These are phyloP conservation scores for Grosmannia clavigera DNA, from an alignment of 2,329 filamentous ascomycete species.

Conservation along the genomic window DNA sequence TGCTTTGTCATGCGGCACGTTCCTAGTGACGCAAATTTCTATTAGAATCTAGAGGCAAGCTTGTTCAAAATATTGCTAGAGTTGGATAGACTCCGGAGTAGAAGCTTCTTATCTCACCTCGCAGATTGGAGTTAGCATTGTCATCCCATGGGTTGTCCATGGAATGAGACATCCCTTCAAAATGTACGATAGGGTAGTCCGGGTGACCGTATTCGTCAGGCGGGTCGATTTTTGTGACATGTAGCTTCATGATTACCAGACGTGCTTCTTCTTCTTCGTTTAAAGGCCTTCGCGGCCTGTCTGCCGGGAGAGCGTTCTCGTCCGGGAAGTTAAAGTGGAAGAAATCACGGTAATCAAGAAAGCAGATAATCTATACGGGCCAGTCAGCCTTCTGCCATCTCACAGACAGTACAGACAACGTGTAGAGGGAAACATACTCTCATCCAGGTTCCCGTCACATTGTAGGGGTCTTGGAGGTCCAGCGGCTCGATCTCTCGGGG, in stretches of 20 bases:
- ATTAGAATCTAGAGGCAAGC: background rate
- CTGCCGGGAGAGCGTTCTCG: constrained; percentile 25
- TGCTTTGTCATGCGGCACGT: constrained; percentile 52
- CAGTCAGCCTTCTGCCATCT: background rate
- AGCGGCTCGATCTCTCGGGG: background rate
- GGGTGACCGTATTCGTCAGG: constrained; percentile 46
- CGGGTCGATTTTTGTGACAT: constrained; percentile 46
- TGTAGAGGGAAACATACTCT: constrained; percentile 31
- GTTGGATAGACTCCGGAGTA: background rate
- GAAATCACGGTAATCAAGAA: constrained; percentile 59
- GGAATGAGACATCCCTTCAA: constrained; percentile 48
- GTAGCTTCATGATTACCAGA: constrained; percentile 56
- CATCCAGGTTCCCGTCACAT: constrained; percentile 58
- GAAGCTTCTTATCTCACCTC: constrained; percentile 31
- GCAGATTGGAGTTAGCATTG: constrained; percentile 53
- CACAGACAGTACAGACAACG: background rate
- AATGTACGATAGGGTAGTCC: constrained; percentile 53
- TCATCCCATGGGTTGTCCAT: constrained; percentile 55
- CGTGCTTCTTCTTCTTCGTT: constrained; percentile 54
- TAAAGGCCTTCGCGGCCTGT: constrained; percentile 38
- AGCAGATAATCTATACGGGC: constrained; percentile 27
- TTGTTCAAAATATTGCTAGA: background rate
- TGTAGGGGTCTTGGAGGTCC: constrained; percentile 49
- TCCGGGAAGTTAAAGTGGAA: constrained; percentile 58
- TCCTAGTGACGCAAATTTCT: constrained; percentile 24